These are phyloP conservation scores for Flagelloscypha sp. DNA, from an alignment of 768 basidiomycete genomes.

Conservation along the genomic window DNA sequence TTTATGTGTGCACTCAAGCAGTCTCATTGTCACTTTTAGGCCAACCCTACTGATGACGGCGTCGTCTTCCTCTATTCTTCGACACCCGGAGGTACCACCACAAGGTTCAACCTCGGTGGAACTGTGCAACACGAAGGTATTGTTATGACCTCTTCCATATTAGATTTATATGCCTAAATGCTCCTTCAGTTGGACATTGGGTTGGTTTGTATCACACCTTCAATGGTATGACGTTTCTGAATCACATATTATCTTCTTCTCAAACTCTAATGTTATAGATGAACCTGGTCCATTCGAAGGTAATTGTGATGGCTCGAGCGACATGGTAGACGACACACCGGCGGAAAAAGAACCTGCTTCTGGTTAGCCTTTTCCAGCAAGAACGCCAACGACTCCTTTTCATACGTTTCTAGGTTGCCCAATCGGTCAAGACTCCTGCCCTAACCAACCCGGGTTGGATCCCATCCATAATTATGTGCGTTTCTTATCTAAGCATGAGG, in stretches of 20 bases:
- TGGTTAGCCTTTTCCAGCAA: too few relatives aligned
- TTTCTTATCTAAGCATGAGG: not conserved
- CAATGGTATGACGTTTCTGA: too few relatives aligned
- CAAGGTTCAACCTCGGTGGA: slow-evolving; percentile 12
- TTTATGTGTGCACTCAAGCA: too few relatives aligned
- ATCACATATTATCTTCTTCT: too few relatives aligned
- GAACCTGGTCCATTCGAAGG: too few relatives aligned
- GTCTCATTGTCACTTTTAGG: not conserved
- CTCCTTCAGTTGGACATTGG: slow-evolving; percentile 16
- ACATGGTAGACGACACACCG: not conserved
- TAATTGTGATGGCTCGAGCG: not conserved
- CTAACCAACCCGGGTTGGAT: not conserved
- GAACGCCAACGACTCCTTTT: too few relatives aligned
- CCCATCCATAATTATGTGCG: not conserved
- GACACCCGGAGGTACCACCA: slow-evolving; percentile 12
- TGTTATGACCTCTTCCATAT: too few relatives aligned
- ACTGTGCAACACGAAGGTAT: slow-evolving; percentile 17
- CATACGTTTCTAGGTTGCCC: too few relatives aligned
- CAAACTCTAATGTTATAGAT: too few relatives aligned
- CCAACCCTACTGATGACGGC: not conserved
- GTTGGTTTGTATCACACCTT: slow-evolving; percentile 18
- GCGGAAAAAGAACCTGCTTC: not conserved
- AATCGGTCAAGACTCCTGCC: slow-evolving; percentile 11
- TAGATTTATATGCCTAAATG: too few relatives aligned
- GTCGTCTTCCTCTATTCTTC: slow-evolving; percentile 5